Evolutionary conservation across 805 yeast genomes (phyloP).

Genomic region (Monosporozyma solicola): DNA sequence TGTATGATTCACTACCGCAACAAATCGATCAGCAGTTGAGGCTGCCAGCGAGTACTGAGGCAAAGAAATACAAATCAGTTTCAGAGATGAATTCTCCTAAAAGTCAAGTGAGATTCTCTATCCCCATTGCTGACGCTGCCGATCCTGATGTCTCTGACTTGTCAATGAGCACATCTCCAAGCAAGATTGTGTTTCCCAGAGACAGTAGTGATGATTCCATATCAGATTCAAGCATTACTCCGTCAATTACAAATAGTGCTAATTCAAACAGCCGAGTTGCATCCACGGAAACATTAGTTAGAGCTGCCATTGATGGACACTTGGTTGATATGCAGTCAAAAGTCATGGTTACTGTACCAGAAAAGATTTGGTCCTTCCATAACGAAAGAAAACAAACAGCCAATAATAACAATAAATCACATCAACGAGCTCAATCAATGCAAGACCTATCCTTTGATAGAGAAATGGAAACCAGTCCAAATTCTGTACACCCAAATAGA

Average conservation of each 20-base stretch:
- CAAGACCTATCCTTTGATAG: neutral
- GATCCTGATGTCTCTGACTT: neutral
- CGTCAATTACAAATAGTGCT: neutral
- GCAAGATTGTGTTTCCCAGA: constrained; percentile 25
- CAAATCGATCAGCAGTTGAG: neutral
- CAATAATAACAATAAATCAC: neutral
- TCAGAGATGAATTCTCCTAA: constrained; percentile 7
- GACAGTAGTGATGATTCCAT: neutral
- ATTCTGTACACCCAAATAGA: neutral
- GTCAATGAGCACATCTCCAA: constrained; percentile 16
- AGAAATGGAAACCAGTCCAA: neutral
- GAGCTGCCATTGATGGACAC: constrained; percentile 8
- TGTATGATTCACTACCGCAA: neutral
- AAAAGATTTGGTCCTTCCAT: constrained; percentile 25
- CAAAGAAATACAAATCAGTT: neutral
- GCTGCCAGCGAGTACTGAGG: neutral
- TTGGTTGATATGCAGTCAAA: constrained; percentile 23
- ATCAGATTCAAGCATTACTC: neutral
- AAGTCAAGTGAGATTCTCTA: constrained; percentile 27
- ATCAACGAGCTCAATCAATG: constrained; percentile 1
- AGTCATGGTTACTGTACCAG: constrained; percentile 25
- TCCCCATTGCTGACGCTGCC: constrained; percentile 13
- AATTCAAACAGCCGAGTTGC: neutral
- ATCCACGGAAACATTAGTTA: neutral
- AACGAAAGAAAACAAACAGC: constrained; percentile 4